Evolutionary conservation across 2,329 filamentous ascomycete genomes (phyloP).

Genomic region (Cladophialophora bantiana): DNA sequence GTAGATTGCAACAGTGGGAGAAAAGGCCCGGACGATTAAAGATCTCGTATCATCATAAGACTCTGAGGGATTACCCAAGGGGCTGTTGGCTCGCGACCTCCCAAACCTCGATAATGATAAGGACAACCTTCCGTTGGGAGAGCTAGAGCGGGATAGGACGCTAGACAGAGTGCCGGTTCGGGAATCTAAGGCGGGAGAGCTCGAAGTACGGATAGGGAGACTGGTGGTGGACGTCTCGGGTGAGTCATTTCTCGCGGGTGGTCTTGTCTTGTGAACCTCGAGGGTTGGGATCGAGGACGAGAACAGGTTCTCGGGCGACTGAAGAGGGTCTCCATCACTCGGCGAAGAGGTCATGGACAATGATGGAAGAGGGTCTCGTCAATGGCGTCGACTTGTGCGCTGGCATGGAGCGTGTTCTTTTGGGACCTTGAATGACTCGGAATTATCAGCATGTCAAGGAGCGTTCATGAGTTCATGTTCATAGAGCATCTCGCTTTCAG

Average conservation of each 20-base stretch:
- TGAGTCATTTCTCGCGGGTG: conserved; percentile 58
- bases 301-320: conserved; percentile 27
- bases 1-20: conserved; percentile 85
- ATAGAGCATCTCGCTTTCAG: neutral
- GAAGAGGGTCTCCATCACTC: conserved; percentile 39
- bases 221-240: conserved; percentile 61
- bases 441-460: conserved; percentile 26
- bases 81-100: conserved; percentile 53
- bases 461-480: neutral
- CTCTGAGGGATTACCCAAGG: conserved; percentile 61
- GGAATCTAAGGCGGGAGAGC: conserved; percentile 64
- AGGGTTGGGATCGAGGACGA: conserved; percentile 64
- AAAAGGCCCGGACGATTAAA: conserved; percentile 82
- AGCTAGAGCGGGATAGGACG: conserved; percentile 71
- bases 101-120: conserved; percentile 60
- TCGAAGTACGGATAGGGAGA: conserved; percentile 65
- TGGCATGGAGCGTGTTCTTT: conserved; percentile 26
- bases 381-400: conserved; percentile 23
- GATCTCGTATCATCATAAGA: conserved; percentile 64
- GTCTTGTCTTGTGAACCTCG: conserved; percentile 66
- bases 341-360: conserved; percentile 41
- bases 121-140: conserved; percentile 67
- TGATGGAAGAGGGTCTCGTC: conserved; percentile 20
- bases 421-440: neutral
- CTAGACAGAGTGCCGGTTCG: conserved; percentile 69